Percentiles rank a stretch among this genome's conserved stretches.
Conservation (phyloP, 257 asterid genomes). For the Lycium barbarum region DNA sequence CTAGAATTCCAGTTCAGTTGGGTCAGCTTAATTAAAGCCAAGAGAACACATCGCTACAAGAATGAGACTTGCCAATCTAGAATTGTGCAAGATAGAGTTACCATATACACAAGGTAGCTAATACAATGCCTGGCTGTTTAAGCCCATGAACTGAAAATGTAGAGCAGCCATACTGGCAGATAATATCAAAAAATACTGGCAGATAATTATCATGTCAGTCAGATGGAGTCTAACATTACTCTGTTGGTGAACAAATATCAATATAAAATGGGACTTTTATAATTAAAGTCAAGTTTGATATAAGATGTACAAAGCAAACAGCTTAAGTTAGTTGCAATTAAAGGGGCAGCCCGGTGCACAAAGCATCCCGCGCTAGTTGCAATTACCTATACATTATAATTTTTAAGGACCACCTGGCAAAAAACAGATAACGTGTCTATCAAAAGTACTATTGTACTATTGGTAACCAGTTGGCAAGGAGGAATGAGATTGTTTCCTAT, state of each 20-base stretch:
- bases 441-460: too few relatives aligned
- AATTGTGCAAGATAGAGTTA: not conserved
- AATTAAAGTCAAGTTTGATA: not conserved
- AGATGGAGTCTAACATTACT: too few relatives aligned
- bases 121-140: not conserved
- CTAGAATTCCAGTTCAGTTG: constrained; percentile 45
- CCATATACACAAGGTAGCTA: not conserved
- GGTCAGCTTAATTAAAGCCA: not conserved
- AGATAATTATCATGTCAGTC: too few relatives aligned
- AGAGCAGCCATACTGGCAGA: too few relatives aligned
- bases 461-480: too few relatives aligned
- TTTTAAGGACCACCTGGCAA: too few relatives aligned
- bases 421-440: not conserved
- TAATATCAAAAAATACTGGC: too few relatives aligned
- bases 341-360: too few relatives aligned
- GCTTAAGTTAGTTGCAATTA: not conserved
- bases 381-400: not conserved
- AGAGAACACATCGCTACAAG: not conserved
- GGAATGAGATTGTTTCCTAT: too few relatives aligned
- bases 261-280: too few relatives aligned
- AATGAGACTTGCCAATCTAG: not conserved
- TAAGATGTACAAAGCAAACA: not conserved
- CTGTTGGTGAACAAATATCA: too few relatives aligned
- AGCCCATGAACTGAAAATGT: not conserved
- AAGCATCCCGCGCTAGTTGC: not conserved